These are phyloP conservation scores for Haplosporangium sp. DNA, from an alignment of 371 early-diverging fungal genomes.

Conservation along the genomic window DNA sequence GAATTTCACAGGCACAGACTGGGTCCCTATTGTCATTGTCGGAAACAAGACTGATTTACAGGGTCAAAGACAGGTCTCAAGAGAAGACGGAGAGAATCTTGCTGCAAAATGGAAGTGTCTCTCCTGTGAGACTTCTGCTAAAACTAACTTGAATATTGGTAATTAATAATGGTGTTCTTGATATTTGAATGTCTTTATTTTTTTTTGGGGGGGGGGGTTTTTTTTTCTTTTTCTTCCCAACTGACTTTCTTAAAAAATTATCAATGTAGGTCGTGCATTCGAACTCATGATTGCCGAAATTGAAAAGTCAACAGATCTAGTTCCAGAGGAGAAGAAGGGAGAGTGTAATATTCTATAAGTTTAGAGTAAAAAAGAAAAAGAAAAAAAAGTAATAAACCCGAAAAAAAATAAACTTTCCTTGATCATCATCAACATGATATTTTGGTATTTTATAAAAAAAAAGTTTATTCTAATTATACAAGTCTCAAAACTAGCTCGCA, in stretches of 20 bases:
- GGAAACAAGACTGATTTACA: slow-evolving; percentile 94
- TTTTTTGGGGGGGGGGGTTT: not conserved
- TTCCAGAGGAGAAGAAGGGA: slow-evolving; percentile 69
- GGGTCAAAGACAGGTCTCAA: slow-evolving; percentile 83
- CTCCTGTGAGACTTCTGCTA: slow-evolving; percentile 92
- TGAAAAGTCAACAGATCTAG: slow-evolving; percentile 71
- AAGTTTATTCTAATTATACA: not conserved
- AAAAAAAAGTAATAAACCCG: not conserved
- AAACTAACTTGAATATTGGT: slow-evolving; percentile 90
- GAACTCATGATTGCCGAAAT: slow-evolving; percentile 76
- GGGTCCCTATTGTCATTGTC: slow-evolving; percentile 91
- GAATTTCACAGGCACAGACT: slow-evolving; percentile 91
- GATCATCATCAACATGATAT: not conserved
- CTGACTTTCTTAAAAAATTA: not conserved
- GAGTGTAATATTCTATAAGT: slow-evolving; percentile 64
- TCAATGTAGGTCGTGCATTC: slow-evolving; percentile 68
- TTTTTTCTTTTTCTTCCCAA: slow-evolving; percentile 3
- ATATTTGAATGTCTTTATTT: not conserved
- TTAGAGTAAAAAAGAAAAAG: not conserved
- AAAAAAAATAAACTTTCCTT: not conserved
- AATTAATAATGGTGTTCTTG: slow-evolving; percentile 49
- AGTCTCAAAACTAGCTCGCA: not conserved
- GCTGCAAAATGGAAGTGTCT: slow-evolving; percentile 88
- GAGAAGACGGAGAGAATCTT: slow-evolving; percentile 81
- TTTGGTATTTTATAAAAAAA: not conserved